phyloP scores from a whole-genome alignment of 2,329 filamentous ascomycete genomes.

The Epichloe aotearoae region DNA sequence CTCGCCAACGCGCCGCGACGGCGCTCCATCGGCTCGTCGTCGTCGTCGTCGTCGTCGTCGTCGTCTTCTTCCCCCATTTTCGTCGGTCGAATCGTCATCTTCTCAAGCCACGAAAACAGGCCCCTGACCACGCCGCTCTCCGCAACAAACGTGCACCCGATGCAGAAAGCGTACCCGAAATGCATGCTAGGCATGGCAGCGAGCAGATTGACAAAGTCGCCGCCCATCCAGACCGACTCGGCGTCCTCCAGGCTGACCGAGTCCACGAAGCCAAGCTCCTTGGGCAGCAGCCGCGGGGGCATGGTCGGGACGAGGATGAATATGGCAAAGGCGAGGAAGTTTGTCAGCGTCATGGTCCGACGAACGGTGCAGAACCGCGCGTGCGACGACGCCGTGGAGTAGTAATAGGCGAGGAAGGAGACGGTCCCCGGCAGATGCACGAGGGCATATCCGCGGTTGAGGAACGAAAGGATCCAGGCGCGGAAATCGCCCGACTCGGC shows the following conservation, averaged over 20 bases:
- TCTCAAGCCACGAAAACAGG: constrained; percentile 12
- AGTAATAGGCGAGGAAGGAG: constrained; percentile 46
- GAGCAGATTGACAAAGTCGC: constrained; percentile 40
- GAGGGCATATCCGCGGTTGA: constrained; percentile 57
- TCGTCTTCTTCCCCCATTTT: constrained; percentile 6
- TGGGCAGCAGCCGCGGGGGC: constrained; percentile 42
- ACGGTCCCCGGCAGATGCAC: constrained; percentile 63
- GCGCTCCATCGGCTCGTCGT: constrained; percentile 9
- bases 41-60: constrained; percentile 10
- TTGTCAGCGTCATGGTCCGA: constrained; percentile 42
- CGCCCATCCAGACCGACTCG: constrained; percentile 14
- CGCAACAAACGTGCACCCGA: constrained; percentile 37
- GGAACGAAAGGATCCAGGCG: constrained; percentile 42
- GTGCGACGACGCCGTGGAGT: constrained; percentile 50
- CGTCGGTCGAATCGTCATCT: background rate
- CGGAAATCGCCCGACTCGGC: constrained; percentile 26
- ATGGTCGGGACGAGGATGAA: constrained; percentile 45
- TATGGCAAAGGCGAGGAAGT: constrained; percentile 39
- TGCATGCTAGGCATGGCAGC: constrained; percentile 45
- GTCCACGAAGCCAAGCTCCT: constrained; percentile 42
- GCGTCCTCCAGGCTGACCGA: constrained; percentile 31
- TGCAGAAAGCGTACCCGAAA: constrained; percentile 40
- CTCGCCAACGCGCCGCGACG: constrained; percentile 9
- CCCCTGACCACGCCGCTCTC: constrained; percentile 34
- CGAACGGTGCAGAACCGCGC: constrained; percentile 39